Evolutionary conservation across 2,329 filamentous ascomycete genomes (phyloP).

Genomic region (Pseudogymnoascus sp.): DNA sequence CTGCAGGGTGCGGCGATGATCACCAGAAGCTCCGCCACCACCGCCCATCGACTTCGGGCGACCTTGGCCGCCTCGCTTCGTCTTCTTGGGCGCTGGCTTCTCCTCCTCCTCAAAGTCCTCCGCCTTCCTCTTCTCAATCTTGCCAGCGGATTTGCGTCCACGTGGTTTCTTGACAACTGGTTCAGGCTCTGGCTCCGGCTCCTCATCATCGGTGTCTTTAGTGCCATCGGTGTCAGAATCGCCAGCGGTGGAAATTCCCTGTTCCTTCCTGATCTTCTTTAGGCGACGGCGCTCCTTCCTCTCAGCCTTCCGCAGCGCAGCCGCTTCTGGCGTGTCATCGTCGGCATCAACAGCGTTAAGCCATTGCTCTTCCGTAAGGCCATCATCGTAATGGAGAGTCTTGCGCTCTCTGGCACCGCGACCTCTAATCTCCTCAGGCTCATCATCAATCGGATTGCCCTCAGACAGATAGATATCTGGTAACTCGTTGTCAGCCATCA

Average conservation of each 20-base stretch:
- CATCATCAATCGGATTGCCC: slow-evolving; percentile 71
- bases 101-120: slow-evolving; percentile 65
- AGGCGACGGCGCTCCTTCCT: slow-evolving; percentile 73
- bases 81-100: slow-evolving; percentile 69
- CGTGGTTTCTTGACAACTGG: slow-evolving; percentile 67
- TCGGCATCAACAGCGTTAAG: slow-evolving; percentile 95
- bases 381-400: slow-evolving; percentile 91
- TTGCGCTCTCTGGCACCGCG: slow-evolving; percentile 93
- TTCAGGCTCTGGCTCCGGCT: slow-evolving; percentile 48
- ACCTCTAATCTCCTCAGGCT: slow-evolving; percentile 69
- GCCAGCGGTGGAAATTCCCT: slow-evolving; percentile 1
- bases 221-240: slow-evolving; percentile 7
- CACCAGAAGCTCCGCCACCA: slow-evolving; percentile 47
- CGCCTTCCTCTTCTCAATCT: slow-evolving; percentile 79
- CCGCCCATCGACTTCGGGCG: slow-evolving; percentile 52
- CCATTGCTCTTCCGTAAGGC: slow-evolving; percentile 98
- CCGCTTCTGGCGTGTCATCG: slow-evolving; percentile 88
- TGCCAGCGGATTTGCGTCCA: slow-evolving; percentile 68
- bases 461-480: slow-evolving; percentile 92
- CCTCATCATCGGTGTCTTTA: slow-evolving; percentile 42
- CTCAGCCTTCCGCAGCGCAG: slow-evolving; percentile 82
- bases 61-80: slow-evolving; percentile 64
- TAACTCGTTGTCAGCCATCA: slow-evolving; percentile 81
- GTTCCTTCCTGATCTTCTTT: slow-evolving; percentile 39
- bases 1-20: slow-evolving; percentile 72